Percentiles rank a stretch among this genome's conserved stretches.
phyloP scores from a whole-genome alignment of 1,284 basidiomycete species.

The Puccinia sorghi region DNA sequence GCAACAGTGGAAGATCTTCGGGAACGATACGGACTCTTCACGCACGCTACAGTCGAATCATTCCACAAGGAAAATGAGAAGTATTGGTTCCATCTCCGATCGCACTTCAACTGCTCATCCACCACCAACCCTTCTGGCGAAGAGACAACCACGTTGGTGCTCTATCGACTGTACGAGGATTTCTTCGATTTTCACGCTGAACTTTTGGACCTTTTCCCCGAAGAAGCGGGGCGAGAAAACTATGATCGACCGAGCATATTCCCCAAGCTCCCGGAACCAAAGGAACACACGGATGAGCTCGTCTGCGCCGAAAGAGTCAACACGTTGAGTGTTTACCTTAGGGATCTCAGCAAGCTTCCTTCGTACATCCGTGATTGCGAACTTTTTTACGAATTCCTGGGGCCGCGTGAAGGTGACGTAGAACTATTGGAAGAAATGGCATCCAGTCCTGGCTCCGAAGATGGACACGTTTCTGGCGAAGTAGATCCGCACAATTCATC shows the following conservation, averaged over 20 bases:
- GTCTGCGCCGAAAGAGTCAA: slow-evolving; percentile 77
- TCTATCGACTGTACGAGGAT: slow-evolving; percentile 95
- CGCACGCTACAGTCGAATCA: slow-evolving; percentile 78
- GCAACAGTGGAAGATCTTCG: slow-evolving; percentile 41
- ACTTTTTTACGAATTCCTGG: slow-evolving; percentile 80
- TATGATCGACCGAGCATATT: slow-evolving; percentile 68
- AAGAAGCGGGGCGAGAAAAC: slow-evolving; percentile 73
- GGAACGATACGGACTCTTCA: slow-evolving; percentile 40
- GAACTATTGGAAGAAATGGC: slow-evolving; percentile 59
- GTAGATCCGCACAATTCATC: not conserved
- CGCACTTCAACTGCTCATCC: slow-evolving; percentile 73
- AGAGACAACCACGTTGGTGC: slow-evolving; percentile 76
- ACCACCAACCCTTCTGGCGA: slow-evolving; percentile 61
- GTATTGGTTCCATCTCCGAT: slow-evolving; percentile 93
- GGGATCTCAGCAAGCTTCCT: slow-evolving; percentile 71
- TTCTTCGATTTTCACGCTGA: slow-evolving; percentile 97
- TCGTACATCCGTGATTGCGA: slow-evolving; percentile 77
- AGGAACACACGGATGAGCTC: slow-evolving; percentile 75
- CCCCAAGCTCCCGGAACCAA: slow-evolving; percentile 94
- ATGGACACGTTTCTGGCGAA: slow-evolving; percentile 45
- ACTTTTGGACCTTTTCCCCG: slow-evolving; percentile 79
- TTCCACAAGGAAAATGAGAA: slow-evolving; percentile 95
- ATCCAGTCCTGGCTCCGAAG: slow-evolving; percentile 39
- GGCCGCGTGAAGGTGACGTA: slow-evolving; percentile 83
- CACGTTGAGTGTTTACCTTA: slow-evolving; percentile 86